phyloP scores from a whole-genome alignment of 441 rosid species.

The Rhodomyrtus psidioides region DNA sequence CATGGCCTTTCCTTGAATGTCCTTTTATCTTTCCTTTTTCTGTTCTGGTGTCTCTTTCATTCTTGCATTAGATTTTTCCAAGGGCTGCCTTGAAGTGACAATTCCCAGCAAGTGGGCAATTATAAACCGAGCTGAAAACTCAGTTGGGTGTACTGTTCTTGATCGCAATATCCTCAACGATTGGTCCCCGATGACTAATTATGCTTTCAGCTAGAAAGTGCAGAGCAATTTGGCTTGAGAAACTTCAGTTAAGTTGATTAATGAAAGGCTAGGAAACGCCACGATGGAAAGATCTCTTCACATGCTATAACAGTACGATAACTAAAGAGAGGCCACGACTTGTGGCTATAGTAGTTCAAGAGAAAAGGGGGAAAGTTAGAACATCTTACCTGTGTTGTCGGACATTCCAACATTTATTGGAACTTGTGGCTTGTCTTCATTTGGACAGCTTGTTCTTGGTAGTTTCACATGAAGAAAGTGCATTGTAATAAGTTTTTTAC shows the following conservation, averaged over 20 bases:
- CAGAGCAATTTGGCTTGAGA: background rate
- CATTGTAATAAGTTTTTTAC: background rate
- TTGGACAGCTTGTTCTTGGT: background rate
- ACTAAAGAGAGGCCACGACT: background rate
- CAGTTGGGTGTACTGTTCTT: background rate
- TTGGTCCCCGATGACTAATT: background rate
- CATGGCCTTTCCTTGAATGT: background rate
- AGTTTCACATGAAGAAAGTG: background rate
- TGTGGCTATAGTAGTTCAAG: background rate
- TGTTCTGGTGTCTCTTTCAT: background rate
- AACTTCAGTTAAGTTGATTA: background rate
- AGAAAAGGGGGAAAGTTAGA: background rate
- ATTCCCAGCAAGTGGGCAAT: background rate
- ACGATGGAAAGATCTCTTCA: background rate
- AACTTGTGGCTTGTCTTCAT: background rate
- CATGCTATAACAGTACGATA: background rate
- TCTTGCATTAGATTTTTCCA: background rate
- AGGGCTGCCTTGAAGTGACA: background rate
- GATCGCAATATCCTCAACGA: background rate
- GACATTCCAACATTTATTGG: background rate
- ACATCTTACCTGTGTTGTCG: background rate
- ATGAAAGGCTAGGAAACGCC: background rate
- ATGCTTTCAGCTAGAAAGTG: background rate
- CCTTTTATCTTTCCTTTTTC: background rate
- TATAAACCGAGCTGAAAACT: background rate